These are phyloP conservation scores for Hyphopichia homilentoma DNA, from an alignment of 805 yeast genomes.

Conservation along the genomic window DNA sequence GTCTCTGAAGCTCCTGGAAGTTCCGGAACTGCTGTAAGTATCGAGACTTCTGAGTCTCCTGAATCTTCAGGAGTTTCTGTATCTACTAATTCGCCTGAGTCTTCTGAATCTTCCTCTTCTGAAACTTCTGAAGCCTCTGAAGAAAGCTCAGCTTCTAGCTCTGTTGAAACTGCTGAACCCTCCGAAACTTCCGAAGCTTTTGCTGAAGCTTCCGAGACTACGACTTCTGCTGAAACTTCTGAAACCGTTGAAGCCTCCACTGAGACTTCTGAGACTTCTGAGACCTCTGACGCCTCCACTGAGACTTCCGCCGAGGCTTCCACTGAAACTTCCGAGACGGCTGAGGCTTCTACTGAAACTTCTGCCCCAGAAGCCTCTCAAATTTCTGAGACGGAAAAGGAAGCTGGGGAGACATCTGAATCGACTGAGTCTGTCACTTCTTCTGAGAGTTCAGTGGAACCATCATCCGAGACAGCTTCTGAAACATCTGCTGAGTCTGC, in stretches of 20 bases:
- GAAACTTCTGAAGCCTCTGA: not conserved
- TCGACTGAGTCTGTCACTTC: no score
- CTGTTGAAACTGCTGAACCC: conserved; percentile 1
- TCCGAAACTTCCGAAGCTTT: no score
- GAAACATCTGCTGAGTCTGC: no score
- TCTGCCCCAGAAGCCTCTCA: no score
- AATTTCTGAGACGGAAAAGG: no score
- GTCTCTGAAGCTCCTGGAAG: conserved; percentile 1
- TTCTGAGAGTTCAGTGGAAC: no score
- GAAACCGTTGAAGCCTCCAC: conserved; percentile 1
- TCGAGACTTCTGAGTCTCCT: not conserved
- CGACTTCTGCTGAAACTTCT: not conserved
- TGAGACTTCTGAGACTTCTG: not conserved
- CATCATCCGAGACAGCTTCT: no score
- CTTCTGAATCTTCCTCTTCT: not conserved
- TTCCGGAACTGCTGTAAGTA: no score
- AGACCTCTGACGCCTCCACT: not conserved
- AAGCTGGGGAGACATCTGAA: no score
- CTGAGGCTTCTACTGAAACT: conserved; percentile 1
- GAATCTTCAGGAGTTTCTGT: not conserved
- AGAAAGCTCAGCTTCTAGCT: not conserved
- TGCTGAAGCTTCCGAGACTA: conserved; percentile 2
- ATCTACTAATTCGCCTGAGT: no score
- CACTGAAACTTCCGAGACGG: conserved; percentile 2
- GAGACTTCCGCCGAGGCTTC: not conserved